These are phyloP conservation scores for Starmerella potacharoeniae DNA, from an alignment of 805 yeast genomes.

Conservation along the genomic window DNA sequence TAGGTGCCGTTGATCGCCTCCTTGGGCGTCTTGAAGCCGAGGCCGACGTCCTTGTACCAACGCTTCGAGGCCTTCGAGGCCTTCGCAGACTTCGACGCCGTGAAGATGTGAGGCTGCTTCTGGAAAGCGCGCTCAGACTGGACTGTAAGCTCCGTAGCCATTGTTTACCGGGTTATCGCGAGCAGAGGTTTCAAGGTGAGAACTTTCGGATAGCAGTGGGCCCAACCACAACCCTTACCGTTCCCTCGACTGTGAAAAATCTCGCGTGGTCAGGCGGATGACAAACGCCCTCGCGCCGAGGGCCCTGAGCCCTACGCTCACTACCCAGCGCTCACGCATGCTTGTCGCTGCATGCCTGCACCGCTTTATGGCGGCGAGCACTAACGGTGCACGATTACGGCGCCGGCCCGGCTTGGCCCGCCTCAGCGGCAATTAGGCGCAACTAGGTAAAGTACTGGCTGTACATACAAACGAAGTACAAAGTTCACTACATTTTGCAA, in stretches of 20 bases:
- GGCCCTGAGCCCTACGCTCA: slow-evolving; percentile 18
- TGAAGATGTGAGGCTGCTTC: slow-evolving; percentile 99
- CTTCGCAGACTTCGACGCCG: slow-evolving; percentile 97
- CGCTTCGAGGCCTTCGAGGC: slow-evolving; percentile 98
- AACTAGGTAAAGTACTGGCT: too few relatives aligned
- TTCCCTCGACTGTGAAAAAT: slow-evolving; percentile 1
- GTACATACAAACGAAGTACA: too few relatives aligned
- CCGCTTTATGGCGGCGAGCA: too few relatives aligned
- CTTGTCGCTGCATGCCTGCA: too few relatives aligned
- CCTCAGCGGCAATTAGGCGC: too few relatives aligned
- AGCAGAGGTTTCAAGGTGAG: slow-evolving; percentile 15
- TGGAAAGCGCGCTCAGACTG: slow-evolving; percentile 99
- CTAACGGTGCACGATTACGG: not conserved
- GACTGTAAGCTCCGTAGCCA: slow-evolving; percentile 99
- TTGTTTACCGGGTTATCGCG: slow-evolving; percentile 27
- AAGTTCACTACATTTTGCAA: too few relatives aligned
- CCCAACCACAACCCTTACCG: slow-evolving; percentile 12
- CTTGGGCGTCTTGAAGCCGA: slow-evolving; percentile 99
- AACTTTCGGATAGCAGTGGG: slow-evolving; percentile 11
- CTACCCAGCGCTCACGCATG: not conserved
- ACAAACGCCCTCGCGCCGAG: not conserved
- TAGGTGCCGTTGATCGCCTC: slow-evolving; percentile 96
- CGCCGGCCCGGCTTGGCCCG: too few relatives aligned
- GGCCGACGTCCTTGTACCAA: slow-evolving; percentile 99
- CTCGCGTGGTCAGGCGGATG: slow-evolving; percentile 6